Conservation (phyloP, 2,329 filamentous ascomycete species). For the Sarocladium oryzae region DNA sequence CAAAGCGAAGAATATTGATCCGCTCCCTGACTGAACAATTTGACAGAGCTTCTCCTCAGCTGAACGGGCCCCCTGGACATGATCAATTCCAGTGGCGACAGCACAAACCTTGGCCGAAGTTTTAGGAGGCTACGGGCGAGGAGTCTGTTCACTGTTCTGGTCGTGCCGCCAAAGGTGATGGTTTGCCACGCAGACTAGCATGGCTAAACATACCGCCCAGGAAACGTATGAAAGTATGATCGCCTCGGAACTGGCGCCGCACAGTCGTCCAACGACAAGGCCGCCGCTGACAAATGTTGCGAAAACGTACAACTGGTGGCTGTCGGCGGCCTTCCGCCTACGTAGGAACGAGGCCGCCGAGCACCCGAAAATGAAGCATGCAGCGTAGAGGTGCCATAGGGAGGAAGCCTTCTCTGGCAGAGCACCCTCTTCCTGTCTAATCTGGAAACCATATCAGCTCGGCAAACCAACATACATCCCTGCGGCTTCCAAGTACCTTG, state of each 20-base stretch:
- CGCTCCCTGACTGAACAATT: too few species aligned
- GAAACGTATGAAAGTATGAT: constrained; percentile 8
- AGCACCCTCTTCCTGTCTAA: neutral
- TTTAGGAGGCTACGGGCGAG: neutral
- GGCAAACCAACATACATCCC: neutral
- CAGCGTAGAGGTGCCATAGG: constrained; percentile 2
- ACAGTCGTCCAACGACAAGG: neutral
- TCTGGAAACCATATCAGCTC: neutral
- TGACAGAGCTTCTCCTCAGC: too few species aligned
- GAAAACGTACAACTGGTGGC: constrained; percentile 6
- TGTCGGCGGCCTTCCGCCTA: constrained; percentile 3
- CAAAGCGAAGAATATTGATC: too few species aligned
- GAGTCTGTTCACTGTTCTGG: neutral
- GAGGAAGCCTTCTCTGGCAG: neutral
- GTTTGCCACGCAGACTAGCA: neutral
- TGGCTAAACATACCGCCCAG: constrained; percentile 8
- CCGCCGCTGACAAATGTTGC: constrained; percentile 1
- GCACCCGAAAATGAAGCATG: neutral
- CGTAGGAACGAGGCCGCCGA: constrained; percentile 2
- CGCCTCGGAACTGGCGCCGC: constrained; percentile 1
- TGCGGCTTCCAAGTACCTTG: neutral
- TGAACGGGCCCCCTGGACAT: too few species aligned
- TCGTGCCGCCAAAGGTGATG: neutral
- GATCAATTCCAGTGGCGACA: neutral
- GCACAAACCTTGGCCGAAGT: neutral